These are phyloP conservation scores for Elongisporangium senticosum DNA, from an alignment of 352 stramenopile genomes.

Conservation along the genomic window DNA sequence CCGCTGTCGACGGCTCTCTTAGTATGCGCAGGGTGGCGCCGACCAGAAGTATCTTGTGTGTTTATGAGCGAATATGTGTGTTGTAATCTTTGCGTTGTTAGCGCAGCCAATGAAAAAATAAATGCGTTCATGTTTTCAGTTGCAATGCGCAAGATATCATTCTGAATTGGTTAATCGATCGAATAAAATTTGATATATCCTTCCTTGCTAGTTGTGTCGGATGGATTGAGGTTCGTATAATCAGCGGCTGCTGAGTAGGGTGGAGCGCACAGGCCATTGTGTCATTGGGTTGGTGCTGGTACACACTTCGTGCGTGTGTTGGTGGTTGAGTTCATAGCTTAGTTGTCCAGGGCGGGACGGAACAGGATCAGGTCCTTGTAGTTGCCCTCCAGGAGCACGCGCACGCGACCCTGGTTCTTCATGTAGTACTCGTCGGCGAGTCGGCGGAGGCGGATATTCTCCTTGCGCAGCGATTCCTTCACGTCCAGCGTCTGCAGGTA, in stretches of 20 bases:
- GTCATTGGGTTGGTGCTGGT: background rate
- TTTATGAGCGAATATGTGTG: too few relatives aligned
- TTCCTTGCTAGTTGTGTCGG: background rate
- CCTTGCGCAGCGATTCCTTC: slow-evolving; percentile 54
- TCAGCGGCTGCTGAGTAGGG: background rate
- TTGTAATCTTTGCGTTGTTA: background rate
- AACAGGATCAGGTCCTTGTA: slow-evolving; percentile 23
- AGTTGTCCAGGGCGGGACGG: background rate
- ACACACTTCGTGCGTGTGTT: slow-evolving; percentile 1
- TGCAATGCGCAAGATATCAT: background rate
- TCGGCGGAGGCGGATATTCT: slow-evolving; percentile 57
- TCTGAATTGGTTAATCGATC: background rate
- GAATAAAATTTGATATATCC: background rate
- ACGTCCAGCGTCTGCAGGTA: slow-evolving; percentile 37
- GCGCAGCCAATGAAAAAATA: background rate
- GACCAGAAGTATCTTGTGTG: background rate
- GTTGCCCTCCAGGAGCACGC: slow-evolving; percentile 52
- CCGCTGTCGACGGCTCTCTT: background rate
- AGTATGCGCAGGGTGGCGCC: background rate
- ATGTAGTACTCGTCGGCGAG: slow-evolving; percentile 73
- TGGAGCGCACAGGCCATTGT: background rate
- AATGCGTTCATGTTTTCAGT: background rate
- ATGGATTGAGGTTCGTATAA: background rate
- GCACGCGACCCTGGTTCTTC: slow-evolving; percentile 68
- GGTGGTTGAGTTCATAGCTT: slow-evolving; percentile 1